A percentile compares a stretch with the other conserved stretches of the same genome.
These are phyloP conservation scores for Phlyctochytrium arcticum DNA, from an alignment of 192 early-diverging fungal genomes.

Conservation along the genomic window DNA sequence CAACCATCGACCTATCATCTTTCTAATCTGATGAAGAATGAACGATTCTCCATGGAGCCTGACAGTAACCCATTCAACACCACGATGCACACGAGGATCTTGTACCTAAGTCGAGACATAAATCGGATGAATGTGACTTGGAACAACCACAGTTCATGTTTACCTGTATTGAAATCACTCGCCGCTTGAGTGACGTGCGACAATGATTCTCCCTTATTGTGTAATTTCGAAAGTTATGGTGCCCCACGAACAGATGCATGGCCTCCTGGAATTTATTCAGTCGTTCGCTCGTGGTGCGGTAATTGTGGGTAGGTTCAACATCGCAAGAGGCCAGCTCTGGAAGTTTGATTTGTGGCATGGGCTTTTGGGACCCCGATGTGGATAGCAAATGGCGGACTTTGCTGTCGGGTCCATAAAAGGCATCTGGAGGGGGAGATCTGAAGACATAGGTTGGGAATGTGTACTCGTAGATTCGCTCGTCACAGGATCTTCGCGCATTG, in stretches of 20 bases:
- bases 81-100: conserved; percentile 44
- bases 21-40: conserved; percentile 99
- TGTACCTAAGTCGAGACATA: too few relatives aligned
- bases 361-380: conserved; percentile 20
- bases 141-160: too few relatives aligned
- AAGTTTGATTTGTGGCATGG: background rate
- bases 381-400: conserved; percentile 34
- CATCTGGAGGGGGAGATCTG: conserved; percentile 18
- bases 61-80: conserved; percentile 83
- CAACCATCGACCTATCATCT: conserved; percentile 74
- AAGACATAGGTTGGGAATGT: conserved; percentile 92
- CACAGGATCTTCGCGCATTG: conserved; percentile 86
- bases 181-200: conserved; percentile 72
- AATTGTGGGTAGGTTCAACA: conserved; percentile 42
- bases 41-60: conserved; percentile 95
- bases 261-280: conserved; percentile 63
- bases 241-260: conserved; percentile 67
- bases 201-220: conserved; percentile 75
- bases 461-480: conserved; percentile 95
- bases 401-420: conserved; percentile 10
- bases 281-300: conserved; percentile 57
- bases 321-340: conserved; percentile 17
- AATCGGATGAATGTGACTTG: too few relatives aligned
- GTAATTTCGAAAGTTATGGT: conserved; percentile 94
- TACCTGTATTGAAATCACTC: conserved; percentile 58